Conservation (phyloP, 345 rosid species). For the Eucalyptus decipiens region DNA sequence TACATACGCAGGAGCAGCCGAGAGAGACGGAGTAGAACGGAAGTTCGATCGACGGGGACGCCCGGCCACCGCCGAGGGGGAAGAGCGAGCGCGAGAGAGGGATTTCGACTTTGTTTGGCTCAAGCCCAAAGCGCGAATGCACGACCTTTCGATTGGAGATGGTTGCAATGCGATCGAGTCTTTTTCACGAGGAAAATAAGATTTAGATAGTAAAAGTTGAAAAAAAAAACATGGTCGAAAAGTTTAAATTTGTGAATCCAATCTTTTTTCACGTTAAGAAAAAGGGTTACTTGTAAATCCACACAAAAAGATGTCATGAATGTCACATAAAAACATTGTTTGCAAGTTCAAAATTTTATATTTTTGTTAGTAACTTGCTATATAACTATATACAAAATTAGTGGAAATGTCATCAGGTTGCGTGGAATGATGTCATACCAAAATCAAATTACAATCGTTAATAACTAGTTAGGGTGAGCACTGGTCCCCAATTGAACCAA, state of each 20-base stretch:
- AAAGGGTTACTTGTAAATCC: neutral
- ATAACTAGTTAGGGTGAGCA: neutral
- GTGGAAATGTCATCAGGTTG: accelerated
- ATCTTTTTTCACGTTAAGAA: neutral
- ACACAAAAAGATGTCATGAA: neutral
- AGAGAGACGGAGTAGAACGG: neutral
- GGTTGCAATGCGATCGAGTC: neutral
- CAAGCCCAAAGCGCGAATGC: neutral
- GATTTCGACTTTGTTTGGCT: neutral
- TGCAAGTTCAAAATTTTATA: neutral
- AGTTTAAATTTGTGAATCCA: neutral
- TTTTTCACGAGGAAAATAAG: neutral
- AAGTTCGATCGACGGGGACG: neutral
- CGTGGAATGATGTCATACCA: accelerated
- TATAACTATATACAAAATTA: accelerated
- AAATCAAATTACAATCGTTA: neutral
- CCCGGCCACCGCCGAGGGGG: neutral
- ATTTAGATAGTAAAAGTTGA: neutral
- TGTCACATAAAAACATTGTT: neutral
- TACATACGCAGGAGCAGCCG: neutral
- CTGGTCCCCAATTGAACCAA: accelerated
- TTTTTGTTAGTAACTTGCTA: neutral
- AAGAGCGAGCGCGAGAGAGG: neutral
- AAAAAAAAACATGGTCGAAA: neutral
- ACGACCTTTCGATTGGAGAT: neutral